A percentile compares a stretch with the other conserved stretches of the same genome.
Conservation (phyloP, 1,284 basidiomycete species). For the Phellopilus nigrolimitatus region DNA sequence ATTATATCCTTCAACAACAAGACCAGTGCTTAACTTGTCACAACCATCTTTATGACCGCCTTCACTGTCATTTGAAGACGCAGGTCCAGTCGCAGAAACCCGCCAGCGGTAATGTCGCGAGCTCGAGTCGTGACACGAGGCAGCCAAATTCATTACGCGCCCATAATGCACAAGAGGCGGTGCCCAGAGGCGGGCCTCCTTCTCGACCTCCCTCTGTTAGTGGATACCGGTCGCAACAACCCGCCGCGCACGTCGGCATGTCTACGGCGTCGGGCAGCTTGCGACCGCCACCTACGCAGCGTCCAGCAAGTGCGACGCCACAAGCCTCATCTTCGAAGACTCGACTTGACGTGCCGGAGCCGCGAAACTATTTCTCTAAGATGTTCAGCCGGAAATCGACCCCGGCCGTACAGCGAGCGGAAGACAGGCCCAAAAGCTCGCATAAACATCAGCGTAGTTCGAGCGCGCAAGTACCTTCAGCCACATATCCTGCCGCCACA, state of each 20-base stretch:
- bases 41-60: not conserved
- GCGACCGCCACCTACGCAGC: conserved; percentile 9
- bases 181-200: conserved; percentile 1
- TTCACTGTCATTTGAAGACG: not conserved
- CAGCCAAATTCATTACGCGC: conserved; percentile 11
- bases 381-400: conserved; percentile 16
- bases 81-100: conserved; percentile 14
- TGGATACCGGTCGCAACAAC: conserved; percentile 14
- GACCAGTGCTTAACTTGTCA: not conserved
- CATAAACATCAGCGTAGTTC: conserved; percentile 8
- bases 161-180: conserved; percentile 12
- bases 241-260: not conserved
- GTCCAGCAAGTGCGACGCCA: not conserved
- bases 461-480: not conserved
- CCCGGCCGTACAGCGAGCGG: not conserved
- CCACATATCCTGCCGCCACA: not conserved
- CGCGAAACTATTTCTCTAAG: conserved; percentile 17
- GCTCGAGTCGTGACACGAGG: conserved; percentile 19
- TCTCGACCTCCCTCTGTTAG: conserved; percentile 14
- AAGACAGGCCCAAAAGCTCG: conserved; percentile 16
- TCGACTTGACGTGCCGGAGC: conserved; percentile 10
- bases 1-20: not conserved
- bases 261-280: conserved; percentile 2
- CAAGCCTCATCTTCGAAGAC: conserved; percentile 15
- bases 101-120: not conserved